Evolutionary conservation across 495 filamentous ascomycete genomes (phyloP).

Genomic region (Hypomontagnella monticulosa): DNA sequence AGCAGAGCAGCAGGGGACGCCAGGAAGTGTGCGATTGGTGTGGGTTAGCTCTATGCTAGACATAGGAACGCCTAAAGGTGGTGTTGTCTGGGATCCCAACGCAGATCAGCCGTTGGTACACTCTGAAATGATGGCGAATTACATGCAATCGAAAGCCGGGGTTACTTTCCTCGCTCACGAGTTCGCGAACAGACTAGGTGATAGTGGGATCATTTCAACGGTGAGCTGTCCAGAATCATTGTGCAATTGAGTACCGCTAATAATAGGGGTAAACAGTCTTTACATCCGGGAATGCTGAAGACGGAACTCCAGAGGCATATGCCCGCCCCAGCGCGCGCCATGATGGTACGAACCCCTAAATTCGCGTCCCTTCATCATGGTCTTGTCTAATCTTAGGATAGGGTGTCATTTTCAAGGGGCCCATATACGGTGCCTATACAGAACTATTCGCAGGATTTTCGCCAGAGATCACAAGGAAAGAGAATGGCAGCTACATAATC

Average conservation of each 20-base stretch:
- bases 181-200: slow-evolving; percentile 11
- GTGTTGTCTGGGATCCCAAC: slow-evolving; percentile 48
- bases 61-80: slow-evolving; percentile 44
- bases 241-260: not conserved
- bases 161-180: slow-evolving; percentile 19
- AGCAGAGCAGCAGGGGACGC: slow-evolving; percentile 24
- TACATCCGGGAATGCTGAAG: slow-evolving; percentile 58
- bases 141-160: slow-evolving; percentile 23
- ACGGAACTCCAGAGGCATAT: slow-evolving; percentile 43
- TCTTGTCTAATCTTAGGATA: not conserved
- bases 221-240: not conserved
- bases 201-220: slow-evolving; percentile 9
- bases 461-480: slow-evolving; percentile 35
- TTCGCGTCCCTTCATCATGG: not conserved
- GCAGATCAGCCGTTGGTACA: slow-evolving; percentile 14
- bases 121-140: slow-evolving; percentile 17
- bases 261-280: slow-evolving; percentile 18
- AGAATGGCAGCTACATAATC: slow-evolving; percentile 25
- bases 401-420: slow-evolving; percentile 14
- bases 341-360: slow-evolving; percentile 16
- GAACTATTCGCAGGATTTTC: slow-evolving; percentile 54
- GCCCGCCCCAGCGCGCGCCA: slow-evolving; percentile 20
- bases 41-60: slow-evolving; percentile 54
- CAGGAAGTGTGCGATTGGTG: slow-evolving; percentile 52
- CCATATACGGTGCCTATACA: slow-evolving; percentile 53